Conservation (phyloP, 2,329 filamentous ascomycete genomes). For the Sarocladium oryzae region DNA sequence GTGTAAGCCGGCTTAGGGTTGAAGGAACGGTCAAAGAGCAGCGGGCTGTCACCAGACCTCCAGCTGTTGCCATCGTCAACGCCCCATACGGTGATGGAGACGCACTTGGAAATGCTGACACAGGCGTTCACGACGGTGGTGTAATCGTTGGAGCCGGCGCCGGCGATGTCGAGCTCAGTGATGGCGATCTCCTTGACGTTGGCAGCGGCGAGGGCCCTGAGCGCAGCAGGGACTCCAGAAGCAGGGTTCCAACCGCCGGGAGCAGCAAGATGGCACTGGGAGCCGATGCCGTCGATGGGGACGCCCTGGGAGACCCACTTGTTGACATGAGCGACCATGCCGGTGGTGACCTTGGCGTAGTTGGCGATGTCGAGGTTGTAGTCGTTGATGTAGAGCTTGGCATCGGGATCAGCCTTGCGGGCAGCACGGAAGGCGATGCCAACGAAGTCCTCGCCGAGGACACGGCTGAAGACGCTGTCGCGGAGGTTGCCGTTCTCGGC, state of each 20-base stretch:
- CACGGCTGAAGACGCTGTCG: constrained; percentile 55
- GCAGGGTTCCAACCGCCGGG: constrained; percentile 28
- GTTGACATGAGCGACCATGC: constrained; percentile 53
- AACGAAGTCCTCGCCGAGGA: constrained; percentile 65
- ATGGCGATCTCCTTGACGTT: constrained; percentile 52
- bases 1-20: constrained; percentile 44
- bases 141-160: constrained; percentile 50
- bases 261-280: constrained; percentile 46
- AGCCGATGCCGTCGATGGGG: constrained; percentile 58
- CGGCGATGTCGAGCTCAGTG: constrained; percentile 62
- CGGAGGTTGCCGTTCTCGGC: constrained; percentile 55
- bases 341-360: constrained; percentile 47
- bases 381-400: constrained; percentile 73
- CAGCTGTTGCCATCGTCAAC: constrained; percentile 43
- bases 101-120: constrained; percentile 49
- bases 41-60: constrained; percentile 41
- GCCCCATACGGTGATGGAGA: constrained; percentile 61
- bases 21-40: constrained; percentile 48
- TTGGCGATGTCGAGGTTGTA: constrained; percentile 58
- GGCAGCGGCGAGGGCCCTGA: constrained; percentile 45
- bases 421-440: constrained; percentile 64
- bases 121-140: constrained; percentile 53
- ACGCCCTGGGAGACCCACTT: constrained; percentile 56
- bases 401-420: constrained; percentile 56
- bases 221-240: constrained; percentile 37